Percentiles rank a stretch among this genome's conserved stretches.
These are phyloP conservation scores for Colletotrichum somersetense DNA, from an alignment of 2,329 filamentous ascomycete species.

Conservation along the genomic window DNA sequence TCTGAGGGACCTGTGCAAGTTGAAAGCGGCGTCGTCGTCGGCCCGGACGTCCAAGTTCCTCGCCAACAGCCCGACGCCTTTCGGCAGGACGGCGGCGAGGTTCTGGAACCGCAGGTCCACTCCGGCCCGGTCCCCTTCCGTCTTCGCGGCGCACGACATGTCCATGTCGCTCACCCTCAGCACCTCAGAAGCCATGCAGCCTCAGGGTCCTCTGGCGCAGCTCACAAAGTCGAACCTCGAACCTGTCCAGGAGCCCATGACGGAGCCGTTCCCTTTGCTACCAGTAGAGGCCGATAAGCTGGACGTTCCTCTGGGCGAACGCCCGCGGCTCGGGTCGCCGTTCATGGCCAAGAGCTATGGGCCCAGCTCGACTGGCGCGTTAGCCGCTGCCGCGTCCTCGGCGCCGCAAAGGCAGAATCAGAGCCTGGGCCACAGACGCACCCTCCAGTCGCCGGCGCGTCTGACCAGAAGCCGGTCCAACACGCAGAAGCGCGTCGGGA, in stretches of 20 bases:
- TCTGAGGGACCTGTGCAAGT: slow-evolving; percentile 72
- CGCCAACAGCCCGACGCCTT: slow-evolving; percentile 68
- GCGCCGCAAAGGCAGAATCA: slow-evolving; percentile 57
- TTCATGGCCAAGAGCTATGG: slow-evolving; percentile 72
- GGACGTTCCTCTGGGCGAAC: slow-evolving; percentile 46
- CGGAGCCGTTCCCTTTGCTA: slow-evolving; percentile 40
- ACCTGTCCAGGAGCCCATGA: slow-evolving; percentile 38
- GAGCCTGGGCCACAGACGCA: slow-evolving; percentile 63
- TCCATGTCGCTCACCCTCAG: slow-evolving; percentile 72
- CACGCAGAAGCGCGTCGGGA: slow-evolving; percentile 64
- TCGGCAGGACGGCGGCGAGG: slow-evolving; percentile 63
- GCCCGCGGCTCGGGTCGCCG: slow-evolving; percentile 64
- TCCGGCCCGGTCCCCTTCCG: slow-evolving; percentile 59
- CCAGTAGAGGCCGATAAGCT: slow-evolving; percentile 13
- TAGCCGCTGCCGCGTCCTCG: slow-evolving; percentile 56
- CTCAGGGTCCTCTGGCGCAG: slow-evolving; percentile 70
- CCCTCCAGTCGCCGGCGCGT: slow-evolving; percentile 66
- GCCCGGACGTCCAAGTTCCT: slow-evolving; percentile 60
- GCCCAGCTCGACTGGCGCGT: slow-evolving; percentile 67
- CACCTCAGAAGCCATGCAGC: slow-evolving; percentile 75
- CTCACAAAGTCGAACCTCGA: slow-evolving; percentile 62
- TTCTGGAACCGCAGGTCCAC: slow-evolving; percentile 63
- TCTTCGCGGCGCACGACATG: slow-evolving; percentile 73
- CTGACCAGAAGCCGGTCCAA: slow-evolving; percentile 64
- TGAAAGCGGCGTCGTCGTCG: slow-evolving; percentile 61